These are phyloP conservation scores for Blastomyces emzantsi DNA, from an alignment of 2,329 filamentous ascomycete species.

Conservation along the genomic window DNA sequence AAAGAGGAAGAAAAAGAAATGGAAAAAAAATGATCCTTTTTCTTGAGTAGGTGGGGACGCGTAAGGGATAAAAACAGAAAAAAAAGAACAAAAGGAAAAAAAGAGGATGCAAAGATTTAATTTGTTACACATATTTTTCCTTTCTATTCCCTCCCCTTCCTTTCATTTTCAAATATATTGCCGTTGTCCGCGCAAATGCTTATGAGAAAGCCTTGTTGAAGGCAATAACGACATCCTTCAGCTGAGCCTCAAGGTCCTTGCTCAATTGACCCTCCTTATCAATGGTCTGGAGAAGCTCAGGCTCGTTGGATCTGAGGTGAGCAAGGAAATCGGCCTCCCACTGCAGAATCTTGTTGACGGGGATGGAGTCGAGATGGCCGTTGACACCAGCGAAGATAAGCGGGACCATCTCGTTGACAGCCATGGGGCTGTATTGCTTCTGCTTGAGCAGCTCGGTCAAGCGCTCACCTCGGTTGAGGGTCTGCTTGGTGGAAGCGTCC, in stretches of 20 bases:
- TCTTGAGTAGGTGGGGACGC: neutral
- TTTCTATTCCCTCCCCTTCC: neutral
- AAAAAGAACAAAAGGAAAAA: neutral
- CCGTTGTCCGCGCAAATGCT: neutral
- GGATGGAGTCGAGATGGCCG: constrained; percentile 80
- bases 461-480: constrained; percentile 95
- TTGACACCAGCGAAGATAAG: constrained; percentile 99
- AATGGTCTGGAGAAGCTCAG: constrained; percentile 72
- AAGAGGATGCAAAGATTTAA: neutral
- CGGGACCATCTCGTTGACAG: constrained; percentile 99
- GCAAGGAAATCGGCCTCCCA: constrained; percentile 94
- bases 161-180: constrained; percentile 7
- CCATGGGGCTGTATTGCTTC: constrained; percentile 99
- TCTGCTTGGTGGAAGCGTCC: constrained; percentile 98
- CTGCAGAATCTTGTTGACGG: constrained; percentile 79
- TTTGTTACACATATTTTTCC: neutral
- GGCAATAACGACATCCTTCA: constrained; percentile 60
- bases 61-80: neutral
- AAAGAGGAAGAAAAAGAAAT: too few species aligned
- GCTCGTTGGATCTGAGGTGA: constrained; percentile 85
- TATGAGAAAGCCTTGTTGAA: constrained; percentile 90
- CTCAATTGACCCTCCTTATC: constrained; percentile 92
- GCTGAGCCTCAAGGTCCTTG: constrained; percentile 66
- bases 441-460: constrained; percentile 98
- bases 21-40: neutral